Base-by-base conservation (phyloP, 2,329 filamentous ascomycete species). In the Epichloe gansuensis region DNA sequence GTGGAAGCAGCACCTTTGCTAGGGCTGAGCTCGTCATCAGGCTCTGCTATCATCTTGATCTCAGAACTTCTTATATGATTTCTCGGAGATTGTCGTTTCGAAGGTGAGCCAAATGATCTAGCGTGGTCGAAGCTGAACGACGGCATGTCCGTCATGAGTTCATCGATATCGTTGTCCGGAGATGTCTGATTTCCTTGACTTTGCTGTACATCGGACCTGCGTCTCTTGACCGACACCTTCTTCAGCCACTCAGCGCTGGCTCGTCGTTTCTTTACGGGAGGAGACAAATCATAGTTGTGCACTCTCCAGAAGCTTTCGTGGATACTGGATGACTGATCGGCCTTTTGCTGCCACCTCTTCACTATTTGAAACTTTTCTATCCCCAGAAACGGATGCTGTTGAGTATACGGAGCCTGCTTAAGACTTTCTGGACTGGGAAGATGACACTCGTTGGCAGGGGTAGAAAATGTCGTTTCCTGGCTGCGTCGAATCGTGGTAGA, bases 361-460 rank as follows among this genome's bases (percentile, higher is more conserved):
- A 69, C 64, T 25, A 56, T 58, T 4, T 54, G 58, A 8, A 70
- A 47, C 27, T 67, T 64, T n/a, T 64, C 61, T 4, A 61, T 56
- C 42, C 64, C 60, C 5, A 68, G 53, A 25, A 59, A 68, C 1
- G 61, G 61, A 51, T 67, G 64, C 5, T 54, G 25, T 38, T 60
- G 59, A 11, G 55, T 55, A 21, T 59, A 55, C 4, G 59, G 60
- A 39, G 58, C 60, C 56, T 69, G 67, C 57, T 68, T 66, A 51
- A 70, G 61, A 54, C 68, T 70, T 54, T 68, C 63, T 3, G 68
- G 68, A 47, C 68, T 70, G 3, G 72, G 72, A 9, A 75, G 60
- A 54, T 73, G 68, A 52, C 69, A 73, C 41, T 64, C 61, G 40
- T 15, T 27, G 9, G 40, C 9, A 36, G 8, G 35, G 65, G 59